Percentiles rank a stretch among this genome's conserved stretches.
Evolutionary conservation across 2,329 filamentous ascomycete species (phyloP).

Genomic region (Pseudopyricularia javanii): DNA sequence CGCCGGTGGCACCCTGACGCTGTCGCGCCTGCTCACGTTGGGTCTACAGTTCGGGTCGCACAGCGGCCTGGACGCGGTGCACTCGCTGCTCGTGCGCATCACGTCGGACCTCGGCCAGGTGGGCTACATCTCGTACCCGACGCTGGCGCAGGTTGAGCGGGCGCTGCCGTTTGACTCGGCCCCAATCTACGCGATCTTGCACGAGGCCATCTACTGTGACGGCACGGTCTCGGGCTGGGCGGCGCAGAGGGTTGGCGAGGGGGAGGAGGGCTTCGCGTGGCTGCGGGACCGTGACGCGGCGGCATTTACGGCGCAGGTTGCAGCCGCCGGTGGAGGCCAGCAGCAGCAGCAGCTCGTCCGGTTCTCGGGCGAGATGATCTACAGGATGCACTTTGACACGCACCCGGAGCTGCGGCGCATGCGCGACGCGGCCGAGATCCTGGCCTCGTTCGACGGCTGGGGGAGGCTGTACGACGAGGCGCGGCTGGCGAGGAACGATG

Average conservation of each 20-base stretch:
- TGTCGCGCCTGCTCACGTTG: constrained; percentile 62
- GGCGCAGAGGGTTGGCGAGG: constrained; percentile 49
- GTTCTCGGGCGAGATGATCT: constrained; percentile 92
- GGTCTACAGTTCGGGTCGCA: constrained; percentile 71
- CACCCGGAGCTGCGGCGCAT: constrained; percentile 65
- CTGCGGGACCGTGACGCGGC: constrained; percentile 16
- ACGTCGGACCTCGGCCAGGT: constrained; percentile 64
- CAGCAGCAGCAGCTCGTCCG: constrained; percentile 41
- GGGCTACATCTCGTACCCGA: constrained; percentile 61
- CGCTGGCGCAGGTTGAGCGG: constrained; percentile 56
- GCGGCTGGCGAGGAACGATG: constrained; percentile 62
- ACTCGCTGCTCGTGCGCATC: constrained; percentile 59
- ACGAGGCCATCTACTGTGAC: constrained; percentile 81
- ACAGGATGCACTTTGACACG: constrained; percentile 70
- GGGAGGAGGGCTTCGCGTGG: constrained; percentile 37
- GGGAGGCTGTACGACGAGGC: constrained; percentile 62
- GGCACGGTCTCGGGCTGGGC: constrained; percentile 63
- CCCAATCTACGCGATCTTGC: constrained; percentile 74
- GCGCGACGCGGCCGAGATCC: constrained; percentile 52
- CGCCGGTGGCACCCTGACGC: constrained; percentile 59
- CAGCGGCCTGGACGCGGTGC: constrained; percentile 64
- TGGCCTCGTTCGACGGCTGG: constrained; percentile 63
- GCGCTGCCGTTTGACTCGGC: constrained; percentile 60
- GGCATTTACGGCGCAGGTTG: not conserved
- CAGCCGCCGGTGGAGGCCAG: constrained; percentile 5